Base-by-base conservation (phyloP, 345 rosid species). In the Triadica sebifera region DNA sequence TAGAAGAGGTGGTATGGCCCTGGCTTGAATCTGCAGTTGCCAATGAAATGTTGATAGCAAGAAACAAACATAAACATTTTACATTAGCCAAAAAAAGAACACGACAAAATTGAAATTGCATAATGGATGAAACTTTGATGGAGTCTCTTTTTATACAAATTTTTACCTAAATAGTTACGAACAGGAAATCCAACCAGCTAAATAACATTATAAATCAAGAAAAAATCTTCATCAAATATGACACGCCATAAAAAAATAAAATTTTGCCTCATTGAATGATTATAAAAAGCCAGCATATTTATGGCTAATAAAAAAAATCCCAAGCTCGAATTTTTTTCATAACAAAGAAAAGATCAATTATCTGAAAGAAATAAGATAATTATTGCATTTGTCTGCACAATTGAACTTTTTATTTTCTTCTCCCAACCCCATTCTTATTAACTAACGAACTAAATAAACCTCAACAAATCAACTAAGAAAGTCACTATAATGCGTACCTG, bases 1-100 rank as follows among this genome's bases (percentile, higher is more conserved):
- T 82, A 90, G 77, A 70, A 93, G 93, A 0, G 93, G 96, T 17
- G 89, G 91, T 71, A 95, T 83, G 8, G 98, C 85, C 80, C 90
- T 84, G 8, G 96, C 91, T 91, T 93, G 99, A 84, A 96, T 93
- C 98, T 96, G 83, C 67, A 76, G 13, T 79, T 47, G 74, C 38
- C 34, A 63, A 75, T 20, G 29, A 20, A 37, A 78, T 0, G 12
- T n/a, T 60, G 66, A 55, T 52, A 38, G 52, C 47, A 63, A 74
- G 62, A 63, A 9, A 73, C 52, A 55, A 29, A 24, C 8, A 6
- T 17, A 45, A 68, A 61, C n/a, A n/a, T 10, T 12, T 9, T 16
- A 11, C 5, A 24, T 38, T 64, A 6, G 6, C 3, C 2, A 10
- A 52, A 52, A 52, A 53, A 5, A 53, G 4, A 16, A 53, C 20